Evolutionary conservation across 2,329 filamentous ascomycete species (phyloP).

Genomic region (Tolypocladium guangdongense): DNA sequence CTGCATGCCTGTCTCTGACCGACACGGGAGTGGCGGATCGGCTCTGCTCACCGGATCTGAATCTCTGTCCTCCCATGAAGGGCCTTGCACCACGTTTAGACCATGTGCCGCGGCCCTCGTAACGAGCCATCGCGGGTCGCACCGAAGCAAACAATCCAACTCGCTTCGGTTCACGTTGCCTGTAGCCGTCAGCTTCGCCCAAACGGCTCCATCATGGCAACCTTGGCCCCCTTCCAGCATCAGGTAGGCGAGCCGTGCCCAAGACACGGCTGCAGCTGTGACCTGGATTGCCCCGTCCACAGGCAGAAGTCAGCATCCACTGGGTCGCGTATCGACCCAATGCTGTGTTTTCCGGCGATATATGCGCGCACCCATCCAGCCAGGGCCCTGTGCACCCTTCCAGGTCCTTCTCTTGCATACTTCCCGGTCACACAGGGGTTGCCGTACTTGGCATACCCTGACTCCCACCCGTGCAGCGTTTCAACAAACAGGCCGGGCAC

Average conservation of each 20-base stretch:
- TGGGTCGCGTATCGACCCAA: neutral
- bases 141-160: neutral
- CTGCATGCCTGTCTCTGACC: neutral
- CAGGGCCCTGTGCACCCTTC: neutral
- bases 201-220: neutral
- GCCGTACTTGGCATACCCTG: neutral
- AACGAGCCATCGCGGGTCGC: neutral
- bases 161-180: neutral
- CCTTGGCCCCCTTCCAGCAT: neutral
- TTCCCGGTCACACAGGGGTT: neutral
- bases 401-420: neutral
- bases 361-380: neutral
- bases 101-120: neutral
- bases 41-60: neutral
- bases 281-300: neutral
- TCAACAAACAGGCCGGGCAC: neutral
- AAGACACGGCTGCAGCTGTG: neutral
- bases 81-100: neutral
- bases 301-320: neutral
- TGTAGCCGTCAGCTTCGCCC: neutral
- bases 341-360: neutral
- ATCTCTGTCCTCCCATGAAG: neutral
- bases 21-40: neutral
- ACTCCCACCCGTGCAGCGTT: neutral
- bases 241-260: neutral